Evolutionary conservation across 768 basidiomycete genomes (phyloP), one percentile per base, ranked within the genome.

Genomic region (Pulveroboletus frians): DNA sequence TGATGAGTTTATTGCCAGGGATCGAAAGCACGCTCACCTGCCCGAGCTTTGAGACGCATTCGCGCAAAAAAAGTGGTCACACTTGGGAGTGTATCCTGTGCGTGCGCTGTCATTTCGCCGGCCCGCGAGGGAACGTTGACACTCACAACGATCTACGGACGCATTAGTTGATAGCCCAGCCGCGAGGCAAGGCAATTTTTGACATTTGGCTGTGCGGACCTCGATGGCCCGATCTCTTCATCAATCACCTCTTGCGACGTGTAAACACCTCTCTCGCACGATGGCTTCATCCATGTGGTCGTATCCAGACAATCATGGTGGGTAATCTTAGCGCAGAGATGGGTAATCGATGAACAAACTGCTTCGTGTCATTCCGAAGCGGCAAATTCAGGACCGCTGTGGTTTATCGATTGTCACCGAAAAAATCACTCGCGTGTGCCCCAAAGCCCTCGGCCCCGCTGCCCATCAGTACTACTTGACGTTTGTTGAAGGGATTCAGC

Each of bases 341-440:
- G 1, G 35, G 14, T 35, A 32, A 51, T 50, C 39, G 39, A 57
- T 53, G 43, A 36, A 52, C 37, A 31, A 18, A 15, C 10, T 31
- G 31, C 31, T 31, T 37, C 43, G 9, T 36, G 40, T 23, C 9
- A 23, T 44, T 26, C 34, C n/a, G 15, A 44, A 13, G 34, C 45
- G 45, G 15, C 20, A 48, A 27, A 20, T 30, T 35, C 17, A 27
- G 21, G 11, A 34, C 11, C 15, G 17, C 21, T 47, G 40, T 14
- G 15, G n/a, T 52, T 41, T 26, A 26, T 26, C 23, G 23, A 26
- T 26, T 18, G 37, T 37, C 39, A 26, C 15, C 8, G 35, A 51
- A 29, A 37, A 49, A 48, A 44, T 4, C 27, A 40, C 39, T 42
- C 32, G 23, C 39, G 43, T 18, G 29, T 39, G 23, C 15, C 39